Evolutionary conservation across 2,329 filamentous ascomycete genomes (phyloP), one percentile per base, ranked within the genome.

Genomic region (Pleomassaria siparia): DNA sequence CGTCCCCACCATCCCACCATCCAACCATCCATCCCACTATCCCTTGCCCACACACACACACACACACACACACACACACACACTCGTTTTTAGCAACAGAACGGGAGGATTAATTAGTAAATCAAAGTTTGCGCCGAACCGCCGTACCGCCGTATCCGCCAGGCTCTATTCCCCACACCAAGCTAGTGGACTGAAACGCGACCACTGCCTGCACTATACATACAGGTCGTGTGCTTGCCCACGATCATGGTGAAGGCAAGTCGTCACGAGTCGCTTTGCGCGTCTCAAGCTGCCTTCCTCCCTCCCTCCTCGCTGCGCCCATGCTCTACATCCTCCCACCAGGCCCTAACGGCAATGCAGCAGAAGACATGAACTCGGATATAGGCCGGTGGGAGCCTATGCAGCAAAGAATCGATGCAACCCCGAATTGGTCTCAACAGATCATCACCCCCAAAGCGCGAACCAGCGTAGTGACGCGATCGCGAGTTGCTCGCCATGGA

Each of bases 331-430:
- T n/a, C 13, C 26, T 35, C 18, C 46, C 43, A 40, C 21, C 20
- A 26, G 25, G 5, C 48, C 51, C 66, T 70, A 58, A 70, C 58
- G 52, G 62, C 51, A 63, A 71, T 71, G 67, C 63, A n/a, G n/a
- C n/a, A 54, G 52, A 64, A 59, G 66, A 67, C 56, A 70, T 70
- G 67, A 67, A 62, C 47, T 63, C 64, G 45, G 66, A 70, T 52
- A 64, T 61, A 50, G 59, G 60, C 54, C 62, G 57, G 52, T 65
- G 66, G 63, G 63, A 69, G 55, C 54, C 54, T 47, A 56, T 51
- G 53, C 62, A 59, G 55, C 64, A 62, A 51, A 58, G 63, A 28
- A 59, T 62, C 53, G 62, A 67, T 45, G 47, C 56, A 36, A n/a
- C n/a, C n/a, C 25, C 25, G 33, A 53, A 61, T 55, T 66, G 66